These are phyloP conservation scores for Pugionium cornutum DNA, from an alignment of 345 rosid species.

Conservation along the genomic window DNA sequence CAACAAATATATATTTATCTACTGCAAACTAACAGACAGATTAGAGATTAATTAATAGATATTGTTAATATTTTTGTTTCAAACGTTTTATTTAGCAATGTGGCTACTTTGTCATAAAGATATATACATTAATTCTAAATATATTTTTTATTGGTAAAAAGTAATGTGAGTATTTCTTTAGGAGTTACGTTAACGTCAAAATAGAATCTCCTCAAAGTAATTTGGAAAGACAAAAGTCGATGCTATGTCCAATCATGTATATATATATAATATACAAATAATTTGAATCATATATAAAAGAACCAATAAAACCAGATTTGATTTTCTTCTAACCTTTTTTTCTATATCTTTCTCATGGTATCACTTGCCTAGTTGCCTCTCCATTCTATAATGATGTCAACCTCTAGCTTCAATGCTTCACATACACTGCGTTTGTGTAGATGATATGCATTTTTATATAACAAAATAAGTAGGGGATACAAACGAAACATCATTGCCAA, in stretches of 20 bases:
- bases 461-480: too few relatives aligned
- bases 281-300: neutral
- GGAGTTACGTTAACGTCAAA: slow-evolving; percentile 41
- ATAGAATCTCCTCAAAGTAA: slow-evolving; percentile 40
- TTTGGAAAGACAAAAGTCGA: slow-evolving; percentile 39
- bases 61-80: too few relatives aligned
- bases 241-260: slow-evolving; percentile 40
- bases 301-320: too few relatives aligned
- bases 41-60: too few relatives aligned
- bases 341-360: slow-evolving; percentile 20
- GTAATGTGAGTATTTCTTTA: slow-evolving; percentile 31
- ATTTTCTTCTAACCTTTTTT: neutral
- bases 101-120: too few relatives aligned
- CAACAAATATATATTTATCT: too few relatives aligned
- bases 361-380: slow-evolving; percentile 7
- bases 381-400: slow-evolving; percentile 30
- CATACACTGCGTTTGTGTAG: neutral
- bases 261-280: neutral
- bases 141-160: too few relatives aligned
- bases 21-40: neutral
- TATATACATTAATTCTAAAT: too few relatives aligned
- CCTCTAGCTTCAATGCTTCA: slow-evolving; percentile 30
- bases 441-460: neutral
- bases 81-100: too few relatives aligned
- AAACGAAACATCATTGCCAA: too few relatives aligned